A percentile compares a stretch with the other conserved stretches of the same genome.
phyloP scores from a whole-genome alignment of 306 rosid species.

The Quercus agrifolia region DNA sequence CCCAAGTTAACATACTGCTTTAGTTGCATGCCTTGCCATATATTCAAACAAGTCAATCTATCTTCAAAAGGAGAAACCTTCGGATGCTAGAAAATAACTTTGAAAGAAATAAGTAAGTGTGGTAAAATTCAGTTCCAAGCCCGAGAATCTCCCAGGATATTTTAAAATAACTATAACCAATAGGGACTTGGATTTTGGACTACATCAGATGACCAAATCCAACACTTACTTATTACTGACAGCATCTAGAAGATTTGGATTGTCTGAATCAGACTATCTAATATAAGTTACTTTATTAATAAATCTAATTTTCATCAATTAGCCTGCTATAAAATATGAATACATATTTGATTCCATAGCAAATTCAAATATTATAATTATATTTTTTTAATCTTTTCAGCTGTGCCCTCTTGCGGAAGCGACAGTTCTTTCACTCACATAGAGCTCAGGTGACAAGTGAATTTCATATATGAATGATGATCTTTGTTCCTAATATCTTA shows the following conservation, averaged over 20 bases:
- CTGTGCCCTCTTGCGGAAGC: constrained; percentile 49
- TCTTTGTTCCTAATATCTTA: background rate
- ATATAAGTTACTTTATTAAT: background rate
- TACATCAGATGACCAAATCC: background rate
- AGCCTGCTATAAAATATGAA: background rate
- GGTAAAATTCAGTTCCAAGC: no score
- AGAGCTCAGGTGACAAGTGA: constrained; percentile 64
- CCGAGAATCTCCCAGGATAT: no score
- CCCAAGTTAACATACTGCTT: background rate
- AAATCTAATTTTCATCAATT: background rate
- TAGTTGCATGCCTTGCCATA: background rate
- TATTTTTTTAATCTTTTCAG: constrained; percentile 43
- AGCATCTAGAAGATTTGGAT: background rate
- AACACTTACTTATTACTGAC: background rate
- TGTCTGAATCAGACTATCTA: background rate
- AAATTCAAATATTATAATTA: background rate
- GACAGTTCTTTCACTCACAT: constrained; percentile 78
- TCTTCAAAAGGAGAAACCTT: no score
- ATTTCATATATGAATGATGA: constrained; percentile 12
- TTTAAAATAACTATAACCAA: no score
- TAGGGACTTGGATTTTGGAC: no score
- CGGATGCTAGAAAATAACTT: no score
- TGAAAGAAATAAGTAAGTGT: no score
- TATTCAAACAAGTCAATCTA: background rate
- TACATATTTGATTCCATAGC: background rate